Conservation (phyloP, 768 basidiomycete species). For the Kwoniella sp. region DNA sequence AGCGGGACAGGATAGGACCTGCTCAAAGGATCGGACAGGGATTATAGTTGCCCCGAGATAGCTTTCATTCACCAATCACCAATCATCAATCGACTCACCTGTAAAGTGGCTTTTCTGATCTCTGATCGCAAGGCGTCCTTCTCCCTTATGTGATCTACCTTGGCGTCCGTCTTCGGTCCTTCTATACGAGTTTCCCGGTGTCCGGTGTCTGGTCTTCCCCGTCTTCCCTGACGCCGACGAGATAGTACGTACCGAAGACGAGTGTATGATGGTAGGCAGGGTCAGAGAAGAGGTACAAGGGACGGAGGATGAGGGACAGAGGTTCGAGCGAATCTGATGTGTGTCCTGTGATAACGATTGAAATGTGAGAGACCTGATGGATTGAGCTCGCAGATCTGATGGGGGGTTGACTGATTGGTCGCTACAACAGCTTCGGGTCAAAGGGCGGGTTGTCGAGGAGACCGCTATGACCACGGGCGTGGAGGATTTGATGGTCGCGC, state of each 20-base stretch:
- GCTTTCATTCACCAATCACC: slow-evolving; percentile 1
- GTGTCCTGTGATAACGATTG: neutral
- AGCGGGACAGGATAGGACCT: neutral
- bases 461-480: neutral
- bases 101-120: neutral
- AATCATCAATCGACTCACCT: neutral
- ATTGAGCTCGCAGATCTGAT: neutral
- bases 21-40: neutral
- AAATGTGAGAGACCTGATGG: too few species aligned
- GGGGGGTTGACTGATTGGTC: neutral
- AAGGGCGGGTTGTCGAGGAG: neutral
- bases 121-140: neutral
- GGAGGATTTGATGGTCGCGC: neutral
- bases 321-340: neutral
- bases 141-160: slow-evolving; percentile 1
- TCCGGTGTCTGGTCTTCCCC: neutral
- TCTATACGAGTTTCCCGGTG: neutral
- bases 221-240: too few species aligned
- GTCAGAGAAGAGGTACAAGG: neutral
- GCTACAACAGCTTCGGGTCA: too few species aligned
- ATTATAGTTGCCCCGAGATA: neutral
- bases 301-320: too few species aligned
- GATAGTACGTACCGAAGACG: neutral
- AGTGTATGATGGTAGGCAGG: neutral
- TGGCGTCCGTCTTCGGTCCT: neutral